phyloP scores from a whole-genome alignment of 2,329 filamentous ascomycete genomes.

The Sporothrix pseudoabietina region DNA sequence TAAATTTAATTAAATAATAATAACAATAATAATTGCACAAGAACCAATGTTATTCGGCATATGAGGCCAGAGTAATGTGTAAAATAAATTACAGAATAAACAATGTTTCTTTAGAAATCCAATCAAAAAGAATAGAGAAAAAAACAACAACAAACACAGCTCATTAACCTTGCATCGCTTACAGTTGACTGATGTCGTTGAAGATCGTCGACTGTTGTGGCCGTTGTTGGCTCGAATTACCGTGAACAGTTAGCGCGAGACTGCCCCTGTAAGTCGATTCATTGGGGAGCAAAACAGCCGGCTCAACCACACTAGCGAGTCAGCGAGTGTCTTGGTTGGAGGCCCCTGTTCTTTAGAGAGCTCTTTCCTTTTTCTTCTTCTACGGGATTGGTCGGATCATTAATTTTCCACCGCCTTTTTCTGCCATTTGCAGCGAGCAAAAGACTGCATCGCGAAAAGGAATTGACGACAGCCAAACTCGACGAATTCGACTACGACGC shows the following conservation, averaged over 20 bases:
- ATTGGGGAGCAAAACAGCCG: background rate
- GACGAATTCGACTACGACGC: background rate
- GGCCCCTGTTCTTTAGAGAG: background rate
- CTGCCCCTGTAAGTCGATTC: background rate
- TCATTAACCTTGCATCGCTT: no score
- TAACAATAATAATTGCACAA: no score
- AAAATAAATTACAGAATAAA: no score
- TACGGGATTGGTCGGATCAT: slow-evolving; percentile 24
- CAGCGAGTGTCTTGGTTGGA: background rate
- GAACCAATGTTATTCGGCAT: no score
- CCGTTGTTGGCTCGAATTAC: background rate
- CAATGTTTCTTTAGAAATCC: no score
- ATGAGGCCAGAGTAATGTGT: no score
- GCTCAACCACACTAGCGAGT: background rate
- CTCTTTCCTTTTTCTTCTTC: background rate
- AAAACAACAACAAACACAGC: no score
- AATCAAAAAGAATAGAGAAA: no score
- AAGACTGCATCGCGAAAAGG: slow-evolving; percentile 1
- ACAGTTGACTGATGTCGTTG: background rate
- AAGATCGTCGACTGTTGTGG: background rate
- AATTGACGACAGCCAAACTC: background rate
- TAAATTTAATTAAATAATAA: no score
- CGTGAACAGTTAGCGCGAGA: background rate
- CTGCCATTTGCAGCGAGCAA: background rate
- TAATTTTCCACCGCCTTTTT: slow-evolving; percentile 29